Base-by-base conservation (phyloP, 2,329 filamentous ascomycete genomes). In the Stemphylium lycopersici region DNA sequence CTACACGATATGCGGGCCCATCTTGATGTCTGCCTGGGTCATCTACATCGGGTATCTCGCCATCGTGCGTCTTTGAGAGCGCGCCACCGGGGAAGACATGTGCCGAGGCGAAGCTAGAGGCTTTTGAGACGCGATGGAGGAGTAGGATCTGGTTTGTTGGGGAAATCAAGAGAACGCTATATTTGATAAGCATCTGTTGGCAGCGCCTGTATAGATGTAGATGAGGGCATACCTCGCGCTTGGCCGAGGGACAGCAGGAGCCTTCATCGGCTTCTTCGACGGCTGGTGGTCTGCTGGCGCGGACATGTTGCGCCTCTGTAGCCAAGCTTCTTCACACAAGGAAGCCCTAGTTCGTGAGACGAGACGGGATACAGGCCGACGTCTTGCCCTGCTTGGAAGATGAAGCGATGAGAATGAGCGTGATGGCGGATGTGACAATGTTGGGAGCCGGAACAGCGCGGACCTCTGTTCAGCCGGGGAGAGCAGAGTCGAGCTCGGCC, bases 41-140 rank as follows among this genome's bases (percentile, higher is more conserved):
- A 13, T 81, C 80, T 0, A 76, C 69, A 0, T 76, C 75, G 0
- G 85, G 81, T 11, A 82, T 78, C 16, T 74, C 65, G 29, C 90
- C 92, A 65, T 98, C 93, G 67, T 96, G 91, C 16, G 84, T 84
- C 0, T 84, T 75, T 11, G 91, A 89, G 18, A 96, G 82, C 66
- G 92, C 92, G 5, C 95, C 95, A 31, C 95, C 95, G 0, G 95
- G 93, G 64, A 99, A 99, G 56, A 99, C 95, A 70, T 98, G 92
- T 0, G 93, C 95, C 0, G 91, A 93, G 3, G 93, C 85, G 69
- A 97, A 98, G 2, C 92, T 89, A 1, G 85, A 86, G 0, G 91
- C 95, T 1, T 89, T 91, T 61, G 88, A 83, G 2, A 96, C 91
- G 58, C 95, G 88, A 73, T 92, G 92, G 7, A 98, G 85, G 15